Base-by-base conservation (phyloP, 2,329 filamentous ascomycete genomes). In the Pseudophaeomoniella oleicola region DNA sequence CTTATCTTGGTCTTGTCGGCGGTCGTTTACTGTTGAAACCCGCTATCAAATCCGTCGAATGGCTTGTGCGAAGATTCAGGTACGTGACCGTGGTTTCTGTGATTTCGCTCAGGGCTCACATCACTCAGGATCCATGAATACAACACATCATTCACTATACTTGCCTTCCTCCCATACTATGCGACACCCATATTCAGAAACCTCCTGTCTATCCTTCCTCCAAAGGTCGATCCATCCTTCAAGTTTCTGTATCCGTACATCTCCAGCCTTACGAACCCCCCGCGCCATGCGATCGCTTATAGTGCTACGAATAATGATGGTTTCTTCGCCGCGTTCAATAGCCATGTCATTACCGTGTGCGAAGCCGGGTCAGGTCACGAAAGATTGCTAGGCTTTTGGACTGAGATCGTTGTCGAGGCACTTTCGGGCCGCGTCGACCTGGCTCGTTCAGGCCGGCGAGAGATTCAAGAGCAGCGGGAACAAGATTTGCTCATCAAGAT, bases 91-190 rank as follows among this genome's bases (percentile, higher is more conserved):
- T n/a, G n/a, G n/a, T n/a, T n/a, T n/a, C n/a, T n/a, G n/a, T n/a
- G n/a, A n/a, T n/a, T n/a, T n/a, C n/a, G n/a, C n/a, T n/a, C n/a
- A n/a, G n/a, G n/a, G n/a, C n/a, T n/a, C n/a, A n/a, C n/a, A n/a
- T n/a, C n/a, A n/a, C n/a, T 32, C 47, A 92, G 87, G 47, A 76
- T 93, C 36, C 90, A 98, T 55, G 84, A 96, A 56, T 79, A 86
- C 59, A 96, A 94, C 57, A 88, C 84, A 3, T 66, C 73, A 3
- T 71, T 71, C 19, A 63, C 94, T 11, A 66, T 96, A 31, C 71
- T 87, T 46, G 83, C 87, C 2, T 96, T 96, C 55, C 68, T 98
- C 4, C 90, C 90, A 2, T 96, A 94, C 58, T 87, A 98, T 56
- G 77, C 78, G 5, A 80, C 84, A 19, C 81, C 82, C 4, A 75